phyloP scores from a whole-genome alignment of 441 rosid genomes.

The Omphalea diandra region DNA sequence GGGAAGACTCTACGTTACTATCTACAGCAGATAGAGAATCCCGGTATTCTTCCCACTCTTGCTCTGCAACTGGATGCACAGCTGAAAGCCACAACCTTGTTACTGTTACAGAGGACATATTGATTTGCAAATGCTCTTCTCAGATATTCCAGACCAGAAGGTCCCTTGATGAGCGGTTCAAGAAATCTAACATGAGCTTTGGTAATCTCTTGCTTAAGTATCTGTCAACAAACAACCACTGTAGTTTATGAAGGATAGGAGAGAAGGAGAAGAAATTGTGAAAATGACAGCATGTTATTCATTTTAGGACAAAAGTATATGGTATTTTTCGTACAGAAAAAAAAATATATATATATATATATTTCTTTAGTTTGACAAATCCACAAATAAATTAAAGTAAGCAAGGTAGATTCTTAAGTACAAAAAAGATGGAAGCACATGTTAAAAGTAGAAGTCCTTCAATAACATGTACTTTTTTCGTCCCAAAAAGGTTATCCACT shows the following conservation, averaged over 20 bases:
- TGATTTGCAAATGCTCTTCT: slow-evolving; percentile 51
- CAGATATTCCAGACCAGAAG: slow-evolving; percentile 74
- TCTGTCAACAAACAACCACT: slow-evolving; percentile 36
- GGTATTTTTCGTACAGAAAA: no score
- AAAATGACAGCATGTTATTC: no score
- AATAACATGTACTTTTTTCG: no score
- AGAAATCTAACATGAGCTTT: slow-evolving; percentile 59
- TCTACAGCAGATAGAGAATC: slow-evolving; percentile 38
- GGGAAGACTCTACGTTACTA: slow-evolving; percentile 35
- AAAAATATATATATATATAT: no score
- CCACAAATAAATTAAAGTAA: no score
- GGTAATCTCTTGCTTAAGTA: slow-evolving; percentile 64
- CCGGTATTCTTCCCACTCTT: slow-evolving; percentile 71
- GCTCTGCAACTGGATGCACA: slow-evolving; percentile 36
- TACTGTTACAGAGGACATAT: slow-evolving; percentile 49
- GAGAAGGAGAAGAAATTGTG: neutral
- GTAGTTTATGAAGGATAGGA: slow-evolving; percentile 8
- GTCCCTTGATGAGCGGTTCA: slow-evolving; percentile 78
- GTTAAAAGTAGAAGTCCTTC: no score
- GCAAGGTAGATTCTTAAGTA: no score
- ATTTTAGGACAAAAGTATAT: no score
- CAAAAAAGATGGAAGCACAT: no score
- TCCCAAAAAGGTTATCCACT: no score
- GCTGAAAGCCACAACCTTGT: slow-evolving; percentile 62
- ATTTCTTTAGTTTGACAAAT: no score